These are phyloP conservation scores for Colletotrichum noveboracense DNA, from an alignment of 2,329 filamentous ascomycete species.

Conservation along the genomic window DNA sequence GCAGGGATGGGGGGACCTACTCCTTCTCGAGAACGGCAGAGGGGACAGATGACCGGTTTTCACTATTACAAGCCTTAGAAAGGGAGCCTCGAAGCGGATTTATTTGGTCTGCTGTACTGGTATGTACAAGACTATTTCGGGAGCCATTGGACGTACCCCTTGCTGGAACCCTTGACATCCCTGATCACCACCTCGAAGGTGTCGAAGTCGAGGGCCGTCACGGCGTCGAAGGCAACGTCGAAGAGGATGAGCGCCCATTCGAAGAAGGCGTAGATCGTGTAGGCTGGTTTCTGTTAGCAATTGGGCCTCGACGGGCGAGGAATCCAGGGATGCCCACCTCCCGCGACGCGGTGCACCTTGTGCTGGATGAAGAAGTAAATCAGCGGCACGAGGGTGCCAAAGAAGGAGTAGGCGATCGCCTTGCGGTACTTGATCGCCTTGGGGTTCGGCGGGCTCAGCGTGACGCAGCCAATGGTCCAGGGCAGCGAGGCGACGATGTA, in stretches of 20 bases:
- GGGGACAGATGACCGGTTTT: constrained; percentile 49
- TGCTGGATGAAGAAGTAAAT: constrained; percentile 99
- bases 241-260: constrained; percentile 96
- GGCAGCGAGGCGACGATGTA: constrained; percentile 94
- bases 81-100: constrained; percentile 27
- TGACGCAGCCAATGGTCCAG: constrained; percentile 92
- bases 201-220: constrained; percentile 90
- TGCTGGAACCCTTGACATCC: constrained; percentile 88
- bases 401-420: constrained; percentile 82
- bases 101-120: constrained; percentile 37
- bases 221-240: constrained; percentile 94
- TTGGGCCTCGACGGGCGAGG: neutral
- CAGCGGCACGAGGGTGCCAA: constrained; percentile 86
- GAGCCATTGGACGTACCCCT: constrained; percentile 98
- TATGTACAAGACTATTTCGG: constrained; percentile 71
- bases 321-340: constrained; percentile 67
- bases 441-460: constrained; percentile 84
- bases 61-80: constrained; percentile 54
- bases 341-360: constrained; percentile 92
- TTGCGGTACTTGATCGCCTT: constrained; percentile 88
- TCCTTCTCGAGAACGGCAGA: constrained; percentile 71
- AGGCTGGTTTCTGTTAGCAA: constrained; percentile 63
- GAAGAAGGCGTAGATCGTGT: constrained; percentile 97
- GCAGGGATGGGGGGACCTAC: constrained; percentile 54
- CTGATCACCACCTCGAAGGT: constrained; percentile 86